These are phyloP conservation scores for Cinchona pubescens DNA, from an alignment of 257 asterid genomes.

Conservation along the genomic window DNA sequence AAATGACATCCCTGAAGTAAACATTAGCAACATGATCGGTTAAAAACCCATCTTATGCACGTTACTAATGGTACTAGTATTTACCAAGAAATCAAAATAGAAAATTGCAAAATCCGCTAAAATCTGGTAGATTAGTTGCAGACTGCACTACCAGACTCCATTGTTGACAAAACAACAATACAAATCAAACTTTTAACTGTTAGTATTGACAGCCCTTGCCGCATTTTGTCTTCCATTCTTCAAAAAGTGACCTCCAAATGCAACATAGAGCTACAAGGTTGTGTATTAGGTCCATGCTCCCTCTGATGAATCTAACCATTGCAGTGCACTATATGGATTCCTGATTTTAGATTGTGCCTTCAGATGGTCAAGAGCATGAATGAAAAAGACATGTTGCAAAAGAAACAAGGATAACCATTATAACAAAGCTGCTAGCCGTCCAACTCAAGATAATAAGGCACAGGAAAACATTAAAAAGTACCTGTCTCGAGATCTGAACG, in stretches of 20 bases:
- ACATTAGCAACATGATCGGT: neutral
- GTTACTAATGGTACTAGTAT: neutral
- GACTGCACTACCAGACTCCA: neutral
- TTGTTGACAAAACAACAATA: neutral
- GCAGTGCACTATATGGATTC: neutral
- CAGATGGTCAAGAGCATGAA: neutral
- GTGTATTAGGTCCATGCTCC: neutral
- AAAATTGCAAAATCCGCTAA: neutral
- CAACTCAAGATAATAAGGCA: neutral
- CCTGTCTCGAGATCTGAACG: no score
- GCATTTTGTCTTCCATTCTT: neutral
- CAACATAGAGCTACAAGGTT: neutral
- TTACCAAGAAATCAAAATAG: neutral
- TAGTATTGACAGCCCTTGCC: neutral
- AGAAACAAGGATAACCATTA: neutral
- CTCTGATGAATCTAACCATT: neutral
- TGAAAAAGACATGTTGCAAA: neutral
- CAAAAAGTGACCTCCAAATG: neutral
- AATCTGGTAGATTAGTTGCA: neutral
- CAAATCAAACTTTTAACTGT: neutral
- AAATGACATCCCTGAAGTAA: no score
- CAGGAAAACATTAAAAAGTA: neutral
- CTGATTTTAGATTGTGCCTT: neutral
- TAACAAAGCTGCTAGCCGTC: neutral
- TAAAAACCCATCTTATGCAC: neutral